Base-by-base conservation (phyloP, 257 asterid species). In the Coffea canephora region DNA sequence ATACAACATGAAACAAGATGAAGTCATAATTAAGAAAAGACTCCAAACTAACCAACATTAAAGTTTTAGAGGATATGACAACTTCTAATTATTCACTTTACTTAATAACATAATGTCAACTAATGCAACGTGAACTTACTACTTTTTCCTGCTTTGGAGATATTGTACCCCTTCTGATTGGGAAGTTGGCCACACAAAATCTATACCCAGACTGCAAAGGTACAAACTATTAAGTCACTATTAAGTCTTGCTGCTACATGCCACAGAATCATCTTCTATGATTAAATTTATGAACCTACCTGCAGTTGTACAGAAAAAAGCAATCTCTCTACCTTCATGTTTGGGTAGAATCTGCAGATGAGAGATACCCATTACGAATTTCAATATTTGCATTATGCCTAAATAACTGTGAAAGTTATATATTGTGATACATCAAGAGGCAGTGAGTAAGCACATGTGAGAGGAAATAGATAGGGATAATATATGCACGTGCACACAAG, bases 311-410 rank as follows among this genome's bases (percentile, higher is more conserved):
- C 25, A 55, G 79, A 71, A 19, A 71, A 55, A 12, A 80, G 67
- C n/a, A 80, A 52, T 25, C 39, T 31, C 19, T 27, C 76, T 43
- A 74, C 54, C 79, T 4, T 67, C 71, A 68, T 71, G n/a, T 27
- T 74, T 67, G 83, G 76, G 14, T 14, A 80, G 64, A 74, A 74
- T 68, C 83, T 80, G 75, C 64, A 74, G n/a, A 43, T 50, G 62
- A 62, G 46, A 65, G 41, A 46, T 64, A 8, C 2, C 12, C 65
- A 71, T 71, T 71, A 71, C 19, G 2, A 57, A 55, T 45, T 78
- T 45, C 10, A 36, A 34, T 16, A 69, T 78, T 65, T 66, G 57
- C 45, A 18, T 49, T 46, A 65, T 3, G 41, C 49, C n/a, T 6
- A 31, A 39, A 68, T 61, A 31, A 62, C 67, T 1, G 41, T 45